Evolutionary conservation across 1,139 yeast genomes (phyloP), one percentile per base, ranked within the genome.

Genomic region (Candida smagusa): DNA sequence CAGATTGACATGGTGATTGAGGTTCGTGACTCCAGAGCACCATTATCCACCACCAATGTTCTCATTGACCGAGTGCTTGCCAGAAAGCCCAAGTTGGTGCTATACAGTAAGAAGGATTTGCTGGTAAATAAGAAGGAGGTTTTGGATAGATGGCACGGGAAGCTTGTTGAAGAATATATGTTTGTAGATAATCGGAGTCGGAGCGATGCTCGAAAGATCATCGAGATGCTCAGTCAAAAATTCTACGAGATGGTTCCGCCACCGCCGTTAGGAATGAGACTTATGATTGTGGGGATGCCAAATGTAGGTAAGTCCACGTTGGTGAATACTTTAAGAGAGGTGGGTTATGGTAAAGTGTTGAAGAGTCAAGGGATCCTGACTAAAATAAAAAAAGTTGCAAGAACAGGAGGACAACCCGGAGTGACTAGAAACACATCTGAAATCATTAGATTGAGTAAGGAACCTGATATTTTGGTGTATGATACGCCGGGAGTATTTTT

Each of bases 251-350:
- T 79, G 72, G 59, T 57, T 6, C 80, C 90, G 0, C 80, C 83
- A 1, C 92, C 95, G 0, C 97, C 97, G 0, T 61, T 89, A 39
- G 97, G 98, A 0, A 64, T 85, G 35, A 63, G 90, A 27, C 59
- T 85, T 37, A 69, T 90, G 68, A 79, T 92, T 34, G 81, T 85
- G 8, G 98, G 98, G 0, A 86, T 92, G 95, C 98, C 98, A 1
- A 92, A 92, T 57, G 96, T 89, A n/a, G 98, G 98, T 1, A 92
- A 92, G 58, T 86, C 96, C n/a, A 84, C 95, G 0, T 62, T 92
- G 40, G 83, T 90, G 9, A 92, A 92, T 54, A 72, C 84, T 0
- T 63, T 92, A 36, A 63, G 97, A 40, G 68, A 68, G 16, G 75
- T 74, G 2, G 87, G 88, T 2, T 58, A 67, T 38, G 47, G 58